Evolutionary conservation across 2,329 filamentous ascomycete genomes (phyloP).

Genomic region (Ceratocystiopsis sp.): DNA sequence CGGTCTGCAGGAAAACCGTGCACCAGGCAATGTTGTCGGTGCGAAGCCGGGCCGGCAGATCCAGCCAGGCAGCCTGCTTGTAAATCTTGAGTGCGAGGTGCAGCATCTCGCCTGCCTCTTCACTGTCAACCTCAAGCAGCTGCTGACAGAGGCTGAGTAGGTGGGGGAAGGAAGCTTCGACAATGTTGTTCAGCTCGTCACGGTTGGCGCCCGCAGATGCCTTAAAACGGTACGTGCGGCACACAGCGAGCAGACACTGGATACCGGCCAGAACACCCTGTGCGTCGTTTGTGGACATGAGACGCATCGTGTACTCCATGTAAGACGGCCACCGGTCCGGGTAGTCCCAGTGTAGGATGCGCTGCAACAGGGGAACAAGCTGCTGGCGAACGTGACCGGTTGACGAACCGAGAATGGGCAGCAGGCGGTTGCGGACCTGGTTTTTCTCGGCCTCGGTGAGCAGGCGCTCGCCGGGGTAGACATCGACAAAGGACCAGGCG

Average conservation of each 20-base stretch:
- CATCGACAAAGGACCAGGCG: slow-evolving; percentile 69
- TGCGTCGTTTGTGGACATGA: slow-evolving; percentile 74
- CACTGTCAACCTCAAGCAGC: slow-evolving; percentile 74
- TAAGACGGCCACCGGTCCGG: slow-evolving; percentile 88
- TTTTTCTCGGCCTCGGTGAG: slow-evolving; percentile 83
- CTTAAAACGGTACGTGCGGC: slow-evolving; percentile 91
- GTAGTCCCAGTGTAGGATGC: slow-evolving; percentile 91
- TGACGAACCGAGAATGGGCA: slow-evolving; percentile 73
- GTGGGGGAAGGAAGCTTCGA: slow-evolving; percentile 78
- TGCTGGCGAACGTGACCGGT: slow-evolving; percentile 74
- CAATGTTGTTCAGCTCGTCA: slow-evolving; percentile 83
- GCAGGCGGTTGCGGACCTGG: slow-evolving; percentile 69
- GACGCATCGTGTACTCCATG: slow-evolving; percentile 77
- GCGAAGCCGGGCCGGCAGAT: slow-evolving; percentile 62
- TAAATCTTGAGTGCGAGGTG: slow-evolving; percentile 90
- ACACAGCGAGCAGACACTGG: slow-evolving; percentile 87
- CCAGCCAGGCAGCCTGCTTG: slow-evolving; percentile 96
- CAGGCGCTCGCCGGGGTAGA: slow-evolving; percentile 51
- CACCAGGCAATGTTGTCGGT: slow-evolving; percentile 88
- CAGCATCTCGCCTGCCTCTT: slow-evolving; percentile 94
- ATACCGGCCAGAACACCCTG: slow-evolving; percentile 80
- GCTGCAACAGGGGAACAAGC: slow-evolving; percentile 84
- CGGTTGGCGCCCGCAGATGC: slow-evolving; percentile 56
- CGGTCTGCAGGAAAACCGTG: slow-evolving; percentile 79
- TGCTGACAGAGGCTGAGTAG: slow-evolving; percentile 75